Evolutionary conservation across 2,329 filamentous ascomycete genomes (phyloP).

Genomic region (Penicillium sp.): DNA sequence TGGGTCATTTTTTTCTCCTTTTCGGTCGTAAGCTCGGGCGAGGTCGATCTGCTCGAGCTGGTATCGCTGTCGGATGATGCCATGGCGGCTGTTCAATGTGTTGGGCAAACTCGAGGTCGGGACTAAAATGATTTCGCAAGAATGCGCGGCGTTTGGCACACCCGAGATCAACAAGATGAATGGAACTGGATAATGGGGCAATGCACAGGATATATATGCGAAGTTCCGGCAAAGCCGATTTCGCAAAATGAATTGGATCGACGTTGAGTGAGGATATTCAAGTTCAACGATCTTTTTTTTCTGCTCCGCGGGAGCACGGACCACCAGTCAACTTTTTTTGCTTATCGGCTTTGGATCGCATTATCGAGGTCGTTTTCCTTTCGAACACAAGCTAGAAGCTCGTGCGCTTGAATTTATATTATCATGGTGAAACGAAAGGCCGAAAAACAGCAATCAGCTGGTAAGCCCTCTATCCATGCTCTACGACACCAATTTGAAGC

Average conservation of each 20-base stretch:
- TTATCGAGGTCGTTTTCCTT: constrained; percentile 18
- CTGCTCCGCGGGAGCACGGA: constrained; percentile 43
- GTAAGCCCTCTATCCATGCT: constrained; percentile 20
- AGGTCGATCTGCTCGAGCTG: constrained; percentile 30
- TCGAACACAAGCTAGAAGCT: constrained; percentile 1
- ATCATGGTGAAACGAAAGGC: constrained; percentile 40
- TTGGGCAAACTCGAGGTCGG: neutral
- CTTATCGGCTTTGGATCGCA: constrained; percentile 25
- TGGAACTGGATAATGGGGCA: neutral
- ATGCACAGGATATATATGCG: neutral
- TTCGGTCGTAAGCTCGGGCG: constrained; percentile 26
- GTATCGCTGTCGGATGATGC: constrained; percentile 28
- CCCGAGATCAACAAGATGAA: neutral
- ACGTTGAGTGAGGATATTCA: constrained; percentile 17
- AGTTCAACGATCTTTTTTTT: constrained; percentile 37
- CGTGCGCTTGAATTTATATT: constrained; percentile 1
- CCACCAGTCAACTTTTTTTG: constrained; percentile 35
- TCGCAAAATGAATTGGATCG: constrained; percentile 8
- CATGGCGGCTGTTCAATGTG: constrained; percentile 17
- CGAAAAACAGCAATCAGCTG: constrained; percentile 38
- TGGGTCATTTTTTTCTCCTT: constrained; percentile 25
- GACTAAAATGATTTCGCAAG: constrained; percentile 2
- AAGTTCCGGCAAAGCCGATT: neutral
- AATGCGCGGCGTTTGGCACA: neutral
- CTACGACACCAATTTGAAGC: constrained; percentile 13